phyloP scores from a whole-genome alignment of 2,329 filamentous ascomycete species.

The Zymoseptoria tritici region DNA sequence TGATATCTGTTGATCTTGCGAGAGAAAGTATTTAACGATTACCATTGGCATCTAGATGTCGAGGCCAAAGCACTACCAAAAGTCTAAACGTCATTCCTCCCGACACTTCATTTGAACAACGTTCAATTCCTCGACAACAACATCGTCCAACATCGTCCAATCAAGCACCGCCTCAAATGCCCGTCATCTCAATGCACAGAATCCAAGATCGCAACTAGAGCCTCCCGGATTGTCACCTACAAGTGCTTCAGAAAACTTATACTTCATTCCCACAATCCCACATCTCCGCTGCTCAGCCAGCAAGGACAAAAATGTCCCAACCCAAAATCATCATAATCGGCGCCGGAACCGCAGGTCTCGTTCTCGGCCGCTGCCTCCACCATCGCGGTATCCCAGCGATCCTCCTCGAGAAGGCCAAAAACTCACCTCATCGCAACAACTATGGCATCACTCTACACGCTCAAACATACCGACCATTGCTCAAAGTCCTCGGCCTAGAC shows the following conservation, averaged over 20 bases:
- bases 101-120: neutral
- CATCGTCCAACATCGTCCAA: neutral
- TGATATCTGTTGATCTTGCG: neutral
- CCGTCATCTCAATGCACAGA: neutral
- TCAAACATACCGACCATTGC: conserved; percentile 27
- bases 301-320: conserved; percentile 17
- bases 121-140: neutral
- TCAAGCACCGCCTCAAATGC: neutral
- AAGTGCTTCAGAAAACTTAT: neutral
- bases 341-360: conserved; percentile 40
- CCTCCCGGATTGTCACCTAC: neutral
- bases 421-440: conserved; percentile 23
- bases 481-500: conserved; percentile 28
- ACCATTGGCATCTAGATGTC: neutral
- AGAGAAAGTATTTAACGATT: neutral
- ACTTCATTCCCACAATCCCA: neutral
- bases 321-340: conserved; percentile 38
- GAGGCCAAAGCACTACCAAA: neutral
- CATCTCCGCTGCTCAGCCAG: neutral
- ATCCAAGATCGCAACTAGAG: neutral
- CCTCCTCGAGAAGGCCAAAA: conserved; percentile 31
- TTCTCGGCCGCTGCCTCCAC: conserved; percentile 31
- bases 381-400: conserved; percentile 26
- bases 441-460: conserved; percentile 36
- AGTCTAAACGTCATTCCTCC: conserved; percentile 2